Percentiles rank a stretch among this genome's conserved stretches.
Evolutionary conservation across 1,284 basidiomycete species (phyloP).

Genomic region (Malassezia arunalokei): DNA sequence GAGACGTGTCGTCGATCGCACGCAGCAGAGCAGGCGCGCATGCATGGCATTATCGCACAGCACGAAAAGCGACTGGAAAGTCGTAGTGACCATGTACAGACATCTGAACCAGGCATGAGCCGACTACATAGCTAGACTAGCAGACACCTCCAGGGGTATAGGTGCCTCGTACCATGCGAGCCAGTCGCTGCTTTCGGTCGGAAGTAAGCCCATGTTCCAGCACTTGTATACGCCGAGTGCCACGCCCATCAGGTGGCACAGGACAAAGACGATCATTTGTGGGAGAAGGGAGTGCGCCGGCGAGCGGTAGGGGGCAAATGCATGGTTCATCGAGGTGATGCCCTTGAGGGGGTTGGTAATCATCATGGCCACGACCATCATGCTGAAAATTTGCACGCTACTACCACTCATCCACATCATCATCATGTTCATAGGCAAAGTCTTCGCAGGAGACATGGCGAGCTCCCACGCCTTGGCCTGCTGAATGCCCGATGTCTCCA

Average conservation of each 20-base stretch:
- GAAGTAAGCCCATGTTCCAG: conserved; percentile 43
- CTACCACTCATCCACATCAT: conserved; percentile 45
- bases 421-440: conserved; percentile 41
- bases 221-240: conserved; percentile 41
- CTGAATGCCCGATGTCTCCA: conserved; percentile 31
- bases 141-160: not conserved
- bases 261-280: conserved; percentile 30
- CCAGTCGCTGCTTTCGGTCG: conserved; percentile 44
- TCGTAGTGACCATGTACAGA: no score
- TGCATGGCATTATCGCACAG: conserved; percentile 3
- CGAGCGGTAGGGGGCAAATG: conserved; percentile 30
- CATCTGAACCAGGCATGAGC: not conserved
- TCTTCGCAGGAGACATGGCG: conserved; percentile 36
- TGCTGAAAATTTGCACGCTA: conserved; percentile 43
- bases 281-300: conserved; percentile 28
- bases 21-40: conserved; percentile 5
- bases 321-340: conserved; percentile 15
- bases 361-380: conserved; percentile 45
- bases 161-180: conserved; percentile 37
- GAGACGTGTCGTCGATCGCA: conserved; percentile 15
- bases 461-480: conserved; percentile 41
- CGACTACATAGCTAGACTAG: conserved; percentile 1
- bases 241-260: conserved; percentile 31
- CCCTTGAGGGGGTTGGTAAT: conserved; percentile 34
- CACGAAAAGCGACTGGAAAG: conserved; percentile 3